Base-by-base conservation (phyloP, 202 grass and related monocot species). In the Schoenoplectus tabernaemontani region DNA sequence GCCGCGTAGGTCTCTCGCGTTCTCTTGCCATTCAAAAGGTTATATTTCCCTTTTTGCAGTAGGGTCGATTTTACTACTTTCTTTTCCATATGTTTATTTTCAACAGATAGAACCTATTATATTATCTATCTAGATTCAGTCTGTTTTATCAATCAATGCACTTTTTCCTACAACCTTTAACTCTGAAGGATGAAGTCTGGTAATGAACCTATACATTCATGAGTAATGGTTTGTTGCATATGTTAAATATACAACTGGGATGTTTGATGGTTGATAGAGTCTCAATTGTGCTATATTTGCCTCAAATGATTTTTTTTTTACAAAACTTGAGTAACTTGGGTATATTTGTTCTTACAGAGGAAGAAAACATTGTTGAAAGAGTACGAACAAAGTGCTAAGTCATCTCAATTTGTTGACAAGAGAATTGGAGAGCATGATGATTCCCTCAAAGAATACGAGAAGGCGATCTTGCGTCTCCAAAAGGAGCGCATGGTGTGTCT, bases 341-440 rank as follows among this genome's bases (percentile, higher is more conserved):
- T 17, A 10, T 75, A 30, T 19, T 58, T 87, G 11, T 16, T 62
- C 57, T 76, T 20, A 59, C 89, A 98, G 95, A 92, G 95, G 91
- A 89, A 97, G 89, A 94, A 97, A 65, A 97, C 95, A 7, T 63
- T 94, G 67, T 81, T 93, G 48, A 94, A 90, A 85, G 95, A 97
- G 83, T 92, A 89, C 39, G 81, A 91, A 59, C 81, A 89, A 58
- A 92, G 84, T 69, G 37, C 67, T 75, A 98, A 94, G 81, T 92
- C 91, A 34, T 90, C 95, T 11, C 64, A 86, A 73, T 98, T 98
- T 81, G 76, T 87, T 6, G 91, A 97, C 70, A 93, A 91, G 50
- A 89, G 91, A 59, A 92, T 97, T 81, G 91, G 95, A 0, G 95
- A 97, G 83, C 89, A 84, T 16, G 95, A 94, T 64, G 91, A 92